Conservation (phyloP, 768 basidiomycete species). For the Amanita polypyramis region DNA sequence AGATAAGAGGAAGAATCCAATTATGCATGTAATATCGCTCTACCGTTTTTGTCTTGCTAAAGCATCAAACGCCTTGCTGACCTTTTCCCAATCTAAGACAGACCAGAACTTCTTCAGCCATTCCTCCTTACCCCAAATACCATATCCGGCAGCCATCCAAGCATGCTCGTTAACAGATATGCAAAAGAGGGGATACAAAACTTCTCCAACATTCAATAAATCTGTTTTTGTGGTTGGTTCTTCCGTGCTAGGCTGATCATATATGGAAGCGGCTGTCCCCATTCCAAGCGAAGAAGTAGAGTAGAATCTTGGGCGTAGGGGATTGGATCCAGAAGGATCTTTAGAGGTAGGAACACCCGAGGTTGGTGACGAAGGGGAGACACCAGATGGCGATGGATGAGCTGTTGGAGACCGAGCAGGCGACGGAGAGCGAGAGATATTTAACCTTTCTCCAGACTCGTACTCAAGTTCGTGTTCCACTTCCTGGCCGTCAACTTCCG, state of each 20-base stretch:
- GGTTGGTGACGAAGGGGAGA: conserved; percentile 27
- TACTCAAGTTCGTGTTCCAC: conserved; percentile 6
- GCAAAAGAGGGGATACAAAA: conserved; percentile 67
- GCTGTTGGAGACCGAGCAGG: conserved; percentile 15
- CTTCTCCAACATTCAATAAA: conserved; percentile 34
- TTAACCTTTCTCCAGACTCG: not conserved
- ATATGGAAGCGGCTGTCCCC: conserved; percentile 11
- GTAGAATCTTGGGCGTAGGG: conserved; percentile 2
- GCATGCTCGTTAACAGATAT: conserved; percentile 77
- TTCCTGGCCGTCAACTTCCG: not conserved
- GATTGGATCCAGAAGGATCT: conserved; percentile 13
- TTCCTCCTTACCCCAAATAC: conserved; percentile 84
- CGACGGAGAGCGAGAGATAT: conserved; percentile 9
- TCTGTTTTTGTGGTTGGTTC: conserved; percentile 14
- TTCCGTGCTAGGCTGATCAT: not conserved
- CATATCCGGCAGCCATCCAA: conserved; percentile 78
- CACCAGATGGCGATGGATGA: conserved; percentile 19
- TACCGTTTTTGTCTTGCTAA: not conserved
- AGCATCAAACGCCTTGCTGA: conserved; percentile 28
- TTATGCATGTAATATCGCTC: not conserved
- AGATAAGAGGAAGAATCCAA: not conserved
- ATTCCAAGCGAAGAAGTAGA: not conserved
- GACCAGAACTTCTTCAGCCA: conserved; percentile 81
- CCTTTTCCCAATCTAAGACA: conserved; percentile 68
- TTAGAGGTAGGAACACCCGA: conserved; percentile 28